Conservation (phyloP, 495 filamentous ascomycete species). For the Cudoniella acicularis region DNA sequence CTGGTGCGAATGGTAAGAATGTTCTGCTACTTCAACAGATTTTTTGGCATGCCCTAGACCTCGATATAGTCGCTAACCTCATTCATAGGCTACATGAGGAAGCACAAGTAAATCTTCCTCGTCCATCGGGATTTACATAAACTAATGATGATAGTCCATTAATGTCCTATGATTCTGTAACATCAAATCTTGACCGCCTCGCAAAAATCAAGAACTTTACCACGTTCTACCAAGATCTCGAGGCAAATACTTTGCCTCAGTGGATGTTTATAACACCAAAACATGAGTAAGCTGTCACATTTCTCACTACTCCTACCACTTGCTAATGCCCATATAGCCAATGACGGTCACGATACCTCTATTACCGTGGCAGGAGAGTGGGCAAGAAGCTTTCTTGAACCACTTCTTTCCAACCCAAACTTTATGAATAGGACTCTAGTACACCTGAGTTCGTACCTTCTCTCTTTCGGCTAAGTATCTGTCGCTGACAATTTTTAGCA, state of each 20-base stretch:
- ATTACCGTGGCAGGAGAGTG: slow-evolving; percentile 56
- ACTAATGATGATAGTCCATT: slow-evolving; percentile 47
- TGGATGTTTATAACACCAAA: slow-evolving; percentile 71
- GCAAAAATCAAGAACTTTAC: slow-evolving; percentile 64
- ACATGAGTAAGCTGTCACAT: slow-evolving; percentile 50
- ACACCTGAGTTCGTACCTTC: slow-evolving; percentile 41
- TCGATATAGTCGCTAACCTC: too few relatives aligned
- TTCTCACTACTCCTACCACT: too few relatives aligned
- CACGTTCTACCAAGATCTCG: slow-evolving; percentile 52
- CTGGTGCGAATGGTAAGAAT: slow-evolving; percentile 13
- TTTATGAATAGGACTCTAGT: slow-evolving; percentile 68
- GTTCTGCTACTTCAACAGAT: too few relatives aligned
- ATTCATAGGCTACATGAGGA: slow-evolving; percentile 9
- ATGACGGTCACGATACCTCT: slow-evolving; percentile 61
- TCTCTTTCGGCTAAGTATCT: not conserved
- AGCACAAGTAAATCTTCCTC: slow-evolving; percentile 17
- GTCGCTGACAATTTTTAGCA: slow-evolving; percentile 22
- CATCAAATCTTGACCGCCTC: slow-evolving; percentile 47
- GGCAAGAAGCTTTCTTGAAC: slow-evolving; percentile 54
- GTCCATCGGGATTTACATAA: slow-evolving; percentile 41
- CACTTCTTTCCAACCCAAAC: slow-evolving; percentile 58
- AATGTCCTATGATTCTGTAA: slow-evolving; percentile 53
- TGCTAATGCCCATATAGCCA: slow-evolving; percentile 14
- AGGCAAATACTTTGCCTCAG: slow-evolving; percentile 54
- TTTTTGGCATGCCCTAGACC: too few relatives aligned